Evolutionary conservation across 768 basidiomycete genomes (phyloP).

Genomic region (Scleroderma citrinum): DNA sequence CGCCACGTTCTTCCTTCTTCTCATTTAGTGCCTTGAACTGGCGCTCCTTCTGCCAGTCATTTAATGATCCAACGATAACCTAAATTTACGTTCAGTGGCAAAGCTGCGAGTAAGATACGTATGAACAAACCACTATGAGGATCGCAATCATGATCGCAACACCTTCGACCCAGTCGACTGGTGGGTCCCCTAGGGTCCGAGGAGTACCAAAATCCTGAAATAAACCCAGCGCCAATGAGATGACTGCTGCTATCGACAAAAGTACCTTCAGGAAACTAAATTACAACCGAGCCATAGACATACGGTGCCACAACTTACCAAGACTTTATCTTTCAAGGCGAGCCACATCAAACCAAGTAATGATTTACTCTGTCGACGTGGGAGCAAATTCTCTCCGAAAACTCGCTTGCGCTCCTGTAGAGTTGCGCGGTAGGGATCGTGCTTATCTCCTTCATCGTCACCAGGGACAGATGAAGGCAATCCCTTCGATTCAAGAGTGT

Average conservation of each 20-base stretch:
- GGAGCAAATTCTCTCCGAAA: slow-evolving; percentile 74
- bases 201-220: slow-evolving; percentile 88
- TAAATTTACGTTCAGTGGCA: slow-evolving; percentile 19
- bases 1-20: slow-evolving; percentile 89
- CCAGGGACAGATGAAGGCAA: neutral
- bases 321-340: slow-evolving; percentile 85
- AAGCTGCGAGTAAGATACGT: neutral
- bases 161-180: slow-evolving; percentile 97
- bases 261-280: slow-evolving; percentile 50
- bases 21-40: slow-evolving; percentile 92
- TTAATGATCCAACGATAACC: slow-evolving; percentile 89
- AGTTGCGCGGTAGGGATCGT: slow-evolving; percentile 31
- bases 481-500: slow-evolving; percentile 17
- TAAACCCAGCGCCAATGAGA: slow-evolving; percentile 89
- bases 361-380: slow-evolving; percentile 60
- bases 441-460: neutral
- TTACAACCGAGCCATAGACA: slow-evolving; percentile 3
- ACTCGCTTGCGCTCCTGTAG: slow-evolving; percentile 58
- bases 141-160: slow-evolving; percentile 78
- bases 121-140: slow-evolving; percentile 56
- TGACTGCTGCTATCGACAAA: slow-evolving; percentile 84
- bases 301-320: slow-evolving; percentile 45
- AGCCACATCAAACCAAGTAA: slow-evolving; percentile 77
- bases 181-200: slow-evolving; percentile 52
- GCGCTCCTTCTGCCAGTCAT: slow-evolving; percentile 98